Evolutionary conservation across 495 filamentous ascomycete species (phyloP), one percentile per base, ranked within the genome.

Genomic region (Annulohypoxylon moriforme): DNA sequence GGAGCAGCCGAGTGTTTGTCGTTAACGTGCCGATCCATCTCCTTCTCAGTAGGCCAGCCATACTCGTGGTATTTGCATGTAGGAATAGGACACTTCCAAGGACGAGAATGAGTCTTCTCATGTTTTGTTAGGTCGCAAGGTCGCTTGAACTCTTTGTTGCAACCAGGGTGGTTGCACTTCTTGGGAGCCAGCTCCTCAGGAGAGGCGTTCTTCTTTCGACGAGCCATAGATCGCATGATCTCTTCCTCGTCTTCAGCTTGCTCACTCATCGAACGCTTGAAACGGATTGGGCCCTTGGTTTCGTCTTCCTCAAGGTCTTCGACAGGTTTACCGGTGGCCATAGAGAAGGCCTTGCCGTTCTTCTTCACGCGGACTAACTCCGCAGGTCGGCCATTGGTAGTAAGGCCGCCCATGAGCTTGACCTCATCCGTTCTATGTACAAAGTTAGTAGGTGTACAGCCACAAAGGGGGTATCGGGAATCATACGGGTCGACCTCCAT

Each of bases 1-100:
- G 96, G 93, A 33, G 86, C 84, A n/a, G 84, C 77, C 31, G 92
- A 92, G 81, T 99, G 96, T 81, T 95, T 97, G 82, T 99, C 96
- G 76, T 97, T 97, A 78, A 92, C 85, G 76, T 99, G 96, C 50
- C 96, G 91, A 74, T 97, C 95, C 74, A 93, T 89, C 82, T 99
- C 96, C 82, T 99, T 99, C 81, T 97, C 94, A 2, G 96, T 98
- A 5, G 96, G 95, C 91, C 94, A 98, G 24, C 96, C 96, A 74
- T 92, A 87, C 25, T 89, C 86, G 75, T 90, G 81, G 80, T 95
- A 99, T 76, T 94, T 96, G 90, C 96, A 99, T 14, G 84, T 88
- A 44, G 84, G 71, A 4, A 92, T 85, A 2, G 88, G 85, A 80
- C 96, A 99, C 81, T 98, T 98, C 91, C 91, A 98, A 2, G 96